These are phyloP conservation scores for Leishmania tropica DNA, from an alignment of 208 protist species.

Conservation along the genomic window DNA sequence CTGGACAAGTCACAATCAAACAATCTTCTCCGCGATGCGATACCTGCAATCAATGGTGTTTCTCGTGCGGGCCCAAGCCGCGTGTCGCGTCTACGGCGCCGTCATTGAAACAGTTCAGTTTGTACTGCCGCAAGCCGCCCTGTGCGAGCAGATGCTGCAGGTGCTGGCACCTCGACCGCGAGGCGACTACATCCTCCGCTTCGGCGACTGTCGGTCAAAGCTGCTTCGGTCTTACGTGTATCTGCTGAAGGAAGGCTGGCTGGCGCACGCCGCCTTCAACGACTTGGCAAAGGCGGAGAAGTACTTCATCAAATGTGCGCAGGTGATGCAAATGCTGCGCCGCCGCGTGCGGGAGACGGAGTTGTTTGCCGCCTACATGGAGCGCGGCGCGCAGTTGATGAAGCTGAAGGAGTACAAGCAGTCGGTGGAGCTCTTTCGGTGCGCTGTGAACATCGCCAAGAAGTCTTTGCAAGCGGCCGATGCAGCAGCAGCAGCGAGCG, in stretches of 20 bases:
- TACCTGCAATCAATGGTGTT: constrained; percentile 86
- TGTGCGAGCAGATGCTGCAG: constrained; percentile 81
- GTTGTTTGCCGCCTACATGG: constrained; percentile 72
- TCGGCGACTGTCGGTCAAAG: constrained; percentile 54
- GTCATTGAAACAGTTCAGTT: constrained; percentile 82
- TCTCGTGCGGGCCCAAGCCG: constrained; percentile 69
- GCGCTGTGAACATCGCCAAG: constrained; percentile 66
- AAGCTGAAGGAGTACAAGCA: constrained; percentile 52
- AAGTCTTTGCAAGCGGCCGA: constrained; percentile 33
- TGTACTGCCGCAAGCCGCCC: constrained; percentile 65
- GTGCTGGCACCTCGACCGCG: constrained; percentile 50
- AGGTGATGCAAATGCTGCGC: constrained; percentile 48
- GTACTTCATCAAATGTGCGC: constrained; percentile 76
- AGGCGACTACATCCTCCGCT: constrained; percentile 63
- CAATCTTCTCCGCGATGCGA: constrained; percentile 59
- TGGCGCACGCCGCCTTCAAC: constrained; percentile 60
- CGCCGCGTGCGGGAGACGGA: constrained; percentile 41
- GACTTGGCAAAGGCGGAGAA: constrained; percentile 46
- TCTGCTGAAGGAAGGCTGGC: constrained; percentile 68
- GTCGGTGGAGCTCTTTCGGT: constrained; percentile 52
- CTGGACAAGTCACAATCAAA: constrained; percentile 57
- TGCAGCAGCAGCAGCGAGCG: constrained; percentile 13
- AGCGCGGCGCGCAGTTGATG: constrained; percentile 79
- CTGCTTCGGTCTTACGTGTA: constrained; percentile 60
- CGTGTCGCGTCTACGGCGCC: constrained; percentile 55